These are phyloP conservation scores for Actinidia polygama DNA, from an alignment of 179 eudicot genomes.

Conservation along the genomic window DNA sequence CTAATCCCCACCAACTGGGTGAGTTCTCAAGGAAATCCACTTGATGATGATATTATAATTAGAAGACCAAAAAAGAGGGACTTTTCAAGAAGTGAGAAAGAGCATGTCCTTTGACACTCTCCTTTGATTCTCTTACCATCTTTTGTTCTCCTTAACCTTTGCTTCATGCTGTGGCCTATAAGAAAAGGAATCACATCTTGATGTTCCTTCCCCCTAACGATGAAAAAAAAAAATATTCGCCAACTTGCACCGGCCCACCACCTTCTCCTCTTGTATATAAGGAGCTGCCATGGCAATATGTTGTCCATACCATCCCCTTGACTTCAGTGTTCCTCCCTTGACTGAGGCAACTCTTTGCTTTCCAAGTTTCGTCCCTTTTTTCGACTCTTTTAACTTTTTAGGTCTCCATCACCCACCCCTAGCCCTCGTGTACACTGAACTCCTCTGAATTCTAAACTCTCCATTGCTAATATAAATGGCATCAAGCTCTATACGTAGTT, in stretches of 20 bases:
- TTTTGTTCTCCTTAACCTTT: not conserved
- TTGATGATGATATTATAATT: conserved; percentile 32
- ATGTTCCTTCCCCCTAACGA: not conserved
- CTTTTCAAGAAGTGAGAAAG: conserved; percentile 24
- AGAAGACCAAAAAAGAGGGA: conserved; percentile 31
- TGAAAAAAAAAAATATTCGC: not conserved
- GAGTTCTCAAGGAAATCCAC: conserved; percentile 35
- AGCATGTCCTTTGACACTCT: conserved; percentile 20
- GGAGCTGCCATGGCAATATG: conserved; percentile 28
- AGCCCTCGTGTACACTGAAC: not conserved
- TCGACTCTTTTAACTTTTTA: not conserved
- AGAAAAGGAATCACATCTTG: conserved; percentile 37
- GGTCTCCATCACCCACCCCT: not conserved
- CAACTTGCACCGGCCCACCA: conserved; percentile 26
- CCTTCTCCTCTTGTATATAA: conserved; percentile 41
- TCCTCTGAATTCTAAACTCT: not conserved
- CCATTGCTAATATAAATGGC: conserved; percentile 43
- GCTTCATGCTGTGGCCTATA: conserved; percentile 27
- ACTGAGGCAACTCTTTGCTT: conserved; percentile 22
- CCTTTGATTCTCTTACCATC: conserved; percentile 20
- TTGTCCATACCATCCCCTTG: conserved; percentile 38
- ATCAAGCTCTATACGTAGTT: conserved; percentile 49
- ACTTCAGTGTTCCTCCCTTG: conserved; percentile 38
- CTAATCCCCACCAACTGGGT: conserved; percentile 38
- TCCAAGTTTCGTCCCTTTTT: conserved; percentile 10